Evolutionary conservation across 2,329 filamentous ascomycete genomes (phyloP).

Genomic region (Purpureocillium takamizusanense): DNA sequence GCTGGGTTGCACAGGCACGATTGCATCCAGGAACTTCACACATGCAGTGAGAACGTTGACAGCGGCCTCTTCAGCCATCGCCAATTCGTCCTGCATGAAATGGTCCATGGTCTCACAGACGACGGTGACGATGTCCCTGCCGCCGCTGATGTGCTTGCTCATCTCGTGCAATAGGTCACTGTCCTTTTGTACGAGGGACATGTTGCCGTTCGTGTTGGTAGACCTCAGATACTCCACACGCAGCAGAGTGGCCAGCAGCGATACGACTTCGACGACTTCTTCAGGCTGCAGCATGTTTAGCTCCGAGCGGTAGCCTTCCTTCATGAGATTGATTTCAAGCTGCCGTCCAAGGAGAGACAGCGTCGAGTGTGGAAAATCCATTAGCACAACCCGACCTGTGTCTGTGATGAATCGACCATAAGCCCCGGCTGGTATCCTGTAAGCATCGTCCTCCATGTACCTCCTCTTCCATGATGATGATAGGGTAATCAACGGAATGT

Average conservation of each 20-base stretch:
- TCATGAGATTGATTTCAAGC: slow-evolving; percentile 56
- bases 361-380: slow-evolving; percentile 72
- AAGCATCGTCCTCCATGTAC: slow-evolving; percentile 36
- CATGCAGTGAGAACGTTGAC: slow-evolving; percentile 62
- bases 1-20: slow-evolving; percentile 67
- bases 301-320: slow-evolving; percentile 43
- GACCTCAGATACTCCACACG: slow-evolving; percentile 35
- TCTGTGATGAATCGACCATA: slow-evolving; percentile 68
- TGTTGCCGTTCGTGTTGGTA: slow-evolving; percentile 10
- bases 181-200: slow-evolving; percentile 23
- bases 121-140: slow-evolving; percentile 69
- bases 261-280: slow-evolving; percentile 64
- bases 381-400: slow-evolving; percentile 62
- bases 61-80: slow-evolving; percentile 51
- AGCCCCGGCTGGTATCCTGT: slow-evolving; percentile 58
- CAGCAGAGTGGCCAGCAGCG: slow-evolving; percentile 63
- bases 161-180: slow-evolving; percentile 44
- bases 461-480: slow-evolving; percentile 34
- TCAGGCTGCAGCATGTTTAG: slow-evolving; percentile 47
- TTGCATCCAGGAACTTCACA: slow-evolving; percentile 67
- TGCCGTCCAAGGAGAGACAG: slow-evolving; percentile 71
- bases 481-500: slow-evolving; percentile 54
- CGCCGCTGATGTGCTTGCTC: slow-evolving; percentile 45
- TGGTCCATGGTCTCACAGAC: slow-evolving; percentile 79
- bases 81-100: slow-evolving; percentile 48